These are phyloP conservation scores for Diaporthe ilicicola DNA, from an alignment of 2,329 filamentous ascomycete species.

Conservation along the genomic window DNA sequence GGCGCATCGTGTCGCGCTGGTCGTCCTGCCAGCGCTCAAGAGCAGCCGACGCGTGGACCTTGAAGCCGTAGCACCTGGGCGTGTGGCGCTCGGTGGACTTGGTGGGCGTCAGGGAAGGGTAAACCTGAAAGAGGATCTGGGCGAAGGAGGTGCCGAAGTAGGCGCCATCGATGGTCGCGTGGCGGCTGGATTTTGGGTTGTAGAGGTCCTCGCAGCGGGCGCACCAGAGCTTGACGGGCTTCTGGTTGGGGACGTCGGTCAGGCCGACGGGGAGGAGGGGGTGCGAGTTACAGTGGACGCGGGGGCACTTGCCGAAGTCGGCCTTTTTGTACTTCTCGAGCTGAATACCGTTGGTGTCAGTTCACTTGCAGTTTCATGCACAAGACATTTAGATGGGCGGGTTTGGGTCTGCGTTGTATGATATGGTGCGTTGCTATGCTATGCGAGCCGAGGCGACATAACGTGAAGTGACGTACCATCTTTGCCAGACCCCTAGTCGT, in stretches of 20 bases:
- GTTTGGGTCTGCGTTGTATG: neutral
- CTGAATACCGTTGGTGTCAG: constrained; percentile 56
- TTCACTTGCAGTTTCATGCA: neutral
- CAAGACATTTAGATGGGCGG: neutral
- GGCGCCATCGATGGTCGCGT: constrained; percentile 93
- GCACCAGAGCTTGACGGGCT: constrained; percentile 97
- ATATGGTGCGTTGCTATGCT: neutral
- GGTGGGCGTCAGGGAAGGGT: constrained; percentile 85
- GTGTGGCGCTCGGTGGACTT: constrained; percentile 89
- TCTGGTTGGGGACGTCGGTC: constrained; percentile 85
- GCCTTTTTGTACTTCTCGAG: constrained; percentile 99
- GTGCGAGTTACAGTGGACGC: constrained; percentile 93
- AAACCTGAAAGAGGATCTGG: constrained; percentile 99
- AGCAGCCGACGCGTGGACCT: constrained; percentile 88
- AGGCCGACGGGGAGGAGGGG: constrained; percentile 95
- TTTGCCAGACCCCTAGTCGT: constrained; percentile 93
- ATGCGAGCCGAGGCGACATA: neutral
- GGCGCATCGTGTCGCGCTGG: constrained; percentile 83
- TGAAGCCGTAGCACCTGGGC: constrained; percentile 93
- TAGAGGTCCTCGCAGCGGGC: constrained; percentile 97
- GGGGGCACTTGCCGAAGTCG: constrained; percentile 97
- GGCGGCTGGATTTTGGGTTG: constrained; percentile 96
- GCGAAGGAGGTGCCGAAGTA: constrained; percentile 99
- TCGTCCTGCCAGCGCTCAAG: constrained; percentile 90
- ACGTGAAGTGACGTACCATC: constrained; percentile 74